Percentiles rank a stretch among this genome's conserved stretches.
phyloP scores from a whole-genome alignment of 441 rosid genomes.

The Erodium trifolium region DNA sequence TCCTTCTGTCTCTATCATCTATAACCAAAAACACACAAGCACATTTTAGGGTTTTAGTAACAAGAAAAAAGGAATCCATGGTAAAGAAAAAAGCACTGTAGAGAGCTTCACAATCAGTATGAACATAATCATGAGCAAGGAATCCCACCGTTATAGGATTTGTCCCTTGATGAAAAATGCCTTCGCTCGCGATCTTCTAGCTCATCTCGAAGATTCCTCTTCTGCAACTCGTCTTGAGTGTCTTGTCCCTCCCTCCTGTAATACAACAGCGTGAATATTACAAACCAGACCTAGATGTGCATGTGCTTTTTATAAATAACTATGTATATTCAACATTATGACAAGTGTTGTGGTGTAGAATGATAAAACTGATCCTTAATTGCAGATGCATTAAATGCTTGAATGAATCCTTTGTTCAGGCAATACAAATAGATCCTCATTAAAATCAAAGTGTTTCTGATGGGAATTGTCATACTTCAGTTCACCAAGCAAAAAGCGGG shows the following conservation, averaged over 20 bases:
- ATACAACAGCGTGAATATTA: slow-evolving; percentile 15
- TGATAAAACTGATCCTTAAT: no score
- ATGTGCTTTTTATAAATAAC: no score
- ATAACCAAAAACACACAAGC: slow-evolving; percentile 15
- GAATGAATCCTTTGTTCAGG: no score
- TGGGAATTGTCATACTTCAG: no score
- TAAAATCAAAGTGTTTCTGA: no score
- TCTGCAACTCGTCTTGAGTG: slow-evolving; percentile 71
- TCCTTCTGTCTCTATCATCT: slow-evolving; percentile 89
- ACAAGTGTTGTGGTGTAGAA: no score
- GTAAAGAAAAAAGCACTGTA: background rate
- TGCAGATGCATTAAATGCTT: no score
- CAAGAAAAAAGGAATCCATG: background rate
- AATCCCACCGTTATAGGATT: slow-evolving; percentile 51
- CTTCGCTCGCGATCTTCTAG: slow-evolving; percentile 84
- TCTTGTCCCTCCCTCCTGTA: slow-evolving; percentile 91
- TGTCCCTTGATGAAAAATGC: slow-evolving; percentile 85
- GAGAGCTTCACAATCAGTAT: background rate
- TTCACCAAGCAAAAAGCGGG: no score
- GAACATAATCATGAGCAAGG: background rate
- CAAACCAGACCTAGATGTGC: background rate
- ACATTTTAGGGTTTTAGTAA: background rate
- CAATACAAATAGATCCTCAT: no score
- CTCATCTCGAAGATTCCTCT: slow-evolving; percentile 81
- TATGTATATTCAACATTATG: no score